These are phyloP conservation scores for Fomitopsis betulina DNA, from an alignment of 1,284 basidiomycete species.

Conservation along the genomic window DNA sequence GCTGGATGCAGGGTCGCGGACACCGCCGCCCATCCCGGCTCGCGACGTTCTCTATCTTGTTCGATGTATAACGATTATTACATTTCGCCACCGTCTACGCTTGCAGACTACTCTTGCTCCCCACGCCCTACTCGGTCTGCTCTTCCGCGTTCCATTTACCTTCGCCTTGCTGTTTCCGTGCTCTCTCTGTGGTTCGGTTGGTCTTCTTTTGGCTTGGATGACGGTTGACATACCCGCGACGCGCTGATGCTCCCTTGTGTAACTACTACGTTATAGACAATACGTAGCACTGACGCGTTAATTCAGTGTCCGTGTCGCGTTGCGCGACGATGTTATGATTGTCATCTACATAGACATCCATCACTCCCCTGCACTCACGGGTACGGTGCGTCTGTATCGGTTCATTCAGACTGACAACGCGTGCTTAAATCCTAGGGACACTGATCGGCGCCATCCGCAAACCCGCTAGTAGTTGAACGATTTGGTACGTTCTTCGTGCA, in stretches of 20 bases:
- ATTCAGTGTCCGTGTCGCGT: background rate
- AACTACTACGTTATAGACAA: slow-evolving; percentile 2
- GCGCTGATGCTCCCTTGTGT: background rate
- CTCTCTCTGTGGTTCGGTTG: background rate
- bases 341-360: too few relatives aligned
- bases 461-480: too few relatives aligned
- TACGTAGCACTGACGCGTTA: background rate
- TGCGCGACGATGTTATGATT: background rate
- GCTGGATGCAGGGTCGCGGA: background rate
- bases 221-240: background rate
- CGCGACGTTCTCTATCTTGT: background rate
- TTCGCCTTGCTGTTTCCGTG: background rate
- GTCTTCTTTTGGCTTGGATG: background rate
- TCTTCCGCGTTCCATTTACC: background rate
- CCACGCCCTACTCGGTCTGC: background rate
- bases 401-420: too few relatives aligned
- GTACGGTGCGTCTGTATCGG: too few relatives aligned
- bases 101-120: background rate
- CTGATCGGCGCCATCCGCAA: too few relatives aligned
- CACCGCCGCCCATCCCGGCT: background rate
- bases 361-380: too few relatives aligned
- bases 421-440: too few relatives aligned
- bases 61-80: background rate
- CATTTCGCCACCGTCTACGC: background rate
- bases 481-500: too few relatives aligned